Percentiles rank a stretch among this genome's conserved stretches.
These are phyloP conservation scores for Arachnopeziza araneosa DNA, from an alignment of 2,329 filamentous ascomycete species.

Conservation along the genomic window DNA sequence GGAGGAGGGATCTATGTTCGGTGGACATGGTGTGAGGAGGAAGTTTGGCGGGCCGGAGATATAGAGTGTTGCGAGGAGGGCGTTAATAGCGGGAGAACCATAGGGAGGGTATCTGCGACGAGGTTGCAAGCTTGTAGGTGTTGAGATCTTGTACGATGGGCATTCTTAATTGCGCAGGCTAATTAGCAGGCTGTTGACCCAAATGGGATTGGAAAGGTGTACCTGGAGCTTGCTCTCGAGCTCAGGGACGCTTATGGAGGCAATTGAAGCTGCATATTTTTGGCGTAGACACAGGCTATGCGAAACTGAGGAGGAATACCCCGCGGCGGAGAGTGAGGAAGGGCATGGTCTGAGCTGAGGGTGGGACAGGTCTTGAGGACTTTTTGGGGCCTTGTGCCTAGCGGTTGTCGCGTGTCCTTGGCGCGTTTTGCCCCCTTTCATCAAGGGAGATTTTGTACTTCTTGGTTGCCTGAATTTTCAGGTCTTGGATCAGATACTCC, in stretches of 20 bases:
- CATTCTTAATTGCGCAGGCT: slow-evolving; percentile 68
- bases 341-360: slow-evolving; percentile 18
- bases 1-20: slow-evolving; percentile 88
- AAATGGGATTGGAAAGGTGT: slow-evolving; percentile 21
- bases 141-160: slow-evolving; percentile 74
- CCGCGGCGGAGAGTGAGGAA: slow-evolving; percentile 19
- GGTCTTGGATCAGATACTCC: no score
- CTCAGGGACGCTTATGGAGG: slow-evolving; percentile 51
- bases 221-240: slow-evolving; percentile 73
- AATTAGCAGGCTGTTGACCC: background rate
- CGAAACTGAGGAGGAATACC: slow-evolving; percentile 20
- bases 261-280: slow-evolving; percentile 26
- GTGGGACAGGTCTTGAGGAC: no score
- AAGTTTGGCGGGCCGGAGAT: slow-evolving; percentile 89
- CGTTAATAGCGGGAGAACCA: slow-evolving; percentile 77
- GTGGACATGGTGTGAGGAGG: slow-evolving; percentile 77
- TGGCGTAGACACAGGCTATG: slow-evolving; percentile 24
- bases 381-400: background rate
- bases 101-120: slow-evolving; percentile 55
- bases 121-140: slow-evolving; percentile 61
- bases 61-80: slow-evolving; percentile 88
- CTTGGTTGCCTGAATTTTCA: no score
- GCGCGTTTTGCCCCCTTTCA: no score
- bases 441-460: no score
- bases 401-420: background rate